Conservation (phyloP, 2,329 filamentous ascomycete genomes). For the Eutypa lata region DNA sequence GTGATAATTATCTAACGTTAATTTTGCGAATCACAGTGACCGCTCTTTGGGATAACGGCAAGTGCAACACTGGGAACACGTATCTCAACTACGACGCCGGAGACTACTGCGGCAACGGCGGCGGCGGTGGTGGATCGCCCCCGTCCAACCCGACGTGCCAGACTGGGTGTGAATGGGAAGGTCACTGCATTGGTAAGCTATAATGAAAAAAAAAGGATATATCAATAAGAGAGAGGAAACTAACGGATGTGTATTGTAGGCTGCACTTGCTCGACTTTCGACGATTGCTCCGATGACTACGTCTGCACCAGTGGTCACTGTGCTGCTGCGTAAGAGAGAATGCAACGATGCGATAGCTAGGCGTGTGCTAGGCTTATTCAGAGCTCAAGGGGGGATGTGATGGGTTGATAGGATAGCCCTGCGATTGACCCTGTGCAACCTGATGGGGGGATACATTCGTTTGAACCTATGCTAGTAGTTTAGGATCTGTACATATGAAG, state of each 20-base stretch:
- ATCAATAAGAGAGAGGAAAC: no score
- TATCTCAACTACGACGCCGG: slow-evolving; percentile 14
- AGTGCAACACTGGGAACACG: slow-evolving; percentile 20
- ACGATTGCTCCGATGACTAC: slow-evolving; percentile 16
- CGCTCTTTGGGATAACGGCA: slow-evolving; percentile 17
- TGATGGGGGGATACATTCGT: no score
- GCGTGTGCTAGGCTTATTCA: no score
- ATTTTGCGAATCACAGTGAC: no score
- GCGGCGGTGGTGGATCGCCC: slow-evolving; percentile 6
- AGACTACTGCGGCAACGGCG: slow-evolving; percentile 12
- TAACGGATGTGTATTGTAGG: slow-evolving; percentile 4
- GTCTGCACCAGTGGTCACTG: slow-evolving; percentile 15
- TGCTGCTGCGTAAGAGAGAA: not conserved
- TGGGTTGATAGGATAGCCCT: no score
- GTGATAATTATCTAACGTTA: no score
- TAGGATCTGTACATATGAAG: no score
- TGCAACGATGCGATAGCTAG: no score
- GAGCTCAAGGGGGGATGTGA: no score
- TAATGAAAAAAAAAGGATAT: not conserved
- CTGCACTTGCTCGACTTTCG: slow-evolving; percentile 13
- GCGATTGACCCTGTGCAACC: no score
- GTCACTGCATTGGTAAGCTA: slow-evolving; percentile 15
- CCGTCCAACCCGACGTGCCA: slow-evolving; percentile 7
- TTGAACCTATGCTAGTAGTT: no score
- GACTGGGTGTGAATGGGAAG: slow-evolving; percentile 15